These are phyloP conservation scores for Hymenotorrendiella dingleyae DNA, from an alignment of 2,329 filamentous ascomycete genomes.

Conservation along the genomic window DNA sequence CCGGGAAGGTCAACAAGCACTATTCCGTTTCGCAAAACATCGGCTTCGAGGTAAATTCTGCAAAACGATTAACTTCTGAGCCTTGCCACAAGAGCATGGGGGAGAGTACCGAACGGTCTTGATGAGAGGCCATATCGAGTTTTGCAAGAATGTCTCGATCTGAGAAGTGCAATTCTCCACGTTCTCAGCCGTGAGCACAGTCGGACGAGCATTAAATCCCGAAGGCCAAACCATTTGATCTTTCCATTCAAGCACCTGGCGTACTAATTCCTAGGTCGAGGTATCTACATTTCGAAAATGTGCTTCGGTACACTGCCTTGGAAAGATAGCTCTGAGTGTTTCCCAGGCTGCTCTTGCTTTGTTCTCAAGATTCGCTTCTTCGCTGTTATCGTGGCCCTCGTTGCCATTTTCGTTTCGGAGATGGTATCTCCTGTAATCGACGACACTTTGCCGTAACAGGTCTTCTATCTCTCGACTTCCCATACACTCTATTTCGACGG, in stretches of 20 bases:
- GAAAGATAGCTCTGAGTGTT: slow-evolving; percentile 9
- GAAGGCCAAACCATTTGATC: slow-evolving; percentile 9
- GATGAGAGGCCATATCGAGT: slow-evolving; percentile 13
- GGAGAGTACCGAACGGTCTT: slow-evolving; percentile 11
- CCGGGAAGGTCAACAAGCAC: slow-evolving; percentile 14
- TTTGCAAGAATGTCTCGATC: slow-evolving; percentile 6
- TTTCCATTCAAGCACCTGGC: slow-evolving; percentile 9
- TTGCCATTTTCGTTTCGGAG: slow-evolving; percentile 5
- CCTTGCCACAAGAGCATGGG: neutral
- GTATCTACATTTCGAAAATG: slow-evolving; percentile 1
- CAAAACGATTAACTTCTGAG: neutral
- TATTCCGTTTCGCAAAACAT: slow-evolving; percentile 10
- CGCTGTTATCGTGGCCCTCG: neutral
- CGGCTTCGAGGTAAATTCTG: slow-evolving; percentile 10
- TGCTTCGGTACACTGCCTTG: slow-evolving; percentile 6
- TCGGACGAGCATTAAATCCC: slow-evolving; percentile 3
- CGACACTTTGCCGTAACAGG: slow-evolving; percentile 10
- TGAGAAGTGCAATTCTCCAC: slow-evolving; percentile 1
- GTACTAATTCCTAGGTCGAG: slow-evolving; percentile 6
- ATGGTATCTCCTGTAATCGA: slow-evolving; percentile 12
- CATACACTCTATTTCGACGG: slow-evolving; percentile 13
- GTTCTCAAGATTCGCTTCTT: slow-evolving; percentile 3
- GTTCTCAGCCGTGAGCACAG: slow-evolving; percentile 2
- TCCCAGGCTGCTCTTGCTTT: slow-evolving; percentile 12
- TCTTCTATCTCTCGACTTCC: slow-evolving; percentile 9